Evolutionary conservation across 2,329 filamentous ascomycete genomes (phyloP).

Genomic region (Alternaria triticina): DNA sequence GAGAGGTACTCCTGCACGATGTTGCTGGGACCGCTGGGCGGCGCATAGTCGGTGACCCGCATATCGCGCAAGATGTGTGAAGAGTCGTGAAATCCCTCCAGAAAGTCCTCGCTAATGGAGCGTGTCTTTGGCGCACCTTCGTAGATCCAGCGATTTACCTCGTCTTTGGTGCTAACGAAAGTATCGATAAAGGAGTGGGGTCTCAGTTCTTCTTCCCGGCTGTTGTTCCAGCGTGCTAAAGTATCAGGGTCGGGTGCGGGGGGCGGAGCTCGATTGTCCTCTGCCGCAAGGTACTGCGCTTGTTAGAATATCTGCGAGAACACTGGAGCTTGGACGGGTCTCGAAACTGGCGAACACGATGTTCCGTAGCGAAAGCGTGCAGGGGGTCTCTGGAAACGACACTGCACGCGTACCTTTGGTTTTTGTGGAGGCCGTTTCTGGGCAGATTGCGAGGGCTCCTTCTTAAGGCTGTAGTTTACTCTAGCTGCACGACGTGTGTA

Average conservation of each 20-base stretch:
- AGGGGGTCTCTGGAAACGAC: neutral
- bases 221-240: slow-evolving; percentile 3
- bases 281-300: neutral
- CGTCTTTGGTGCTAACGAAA: slow-evolving; percentile 18
- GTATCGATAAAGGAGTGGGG: slow-evolving; percentile 11
- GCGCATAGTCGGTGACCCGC: slow-evolving; percentile 24
- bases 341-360: neutral
- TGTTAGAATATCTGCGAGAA: slow-evolving; percentile 3
- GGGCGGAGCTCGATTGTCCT: neutral
- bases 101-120: neutral
- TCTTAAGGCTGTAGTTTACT: slow-evolving; percentile 12
- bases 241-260: neutral
- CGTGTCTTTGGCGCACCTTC: slow-evolving; percentile 10
- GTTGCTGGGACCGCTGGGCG: slow-evolving; percentile 33
- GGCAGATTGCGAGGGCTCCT: neutral
- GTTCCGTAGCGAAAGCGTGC: too few relatives aligned
- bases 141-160: slow-evolving; percentile 20
- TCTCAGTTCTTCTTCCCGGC: slow-evolving; percentile 4
- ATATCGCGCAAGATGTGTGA: slow-evolving; percentile 11
- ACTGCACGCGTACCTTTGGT: neutral
- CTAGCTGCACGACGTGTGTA: slow-evolving; percentile 1
- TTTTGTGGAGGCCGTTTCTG: neutral
- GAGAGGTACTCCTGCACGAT: slow-evolving; percentile 47
- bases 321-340: neutral
- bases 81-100: neutral